A percentile compares a stretch with the other conserved stretches of the same genome.
Conservation (phyloP, 2,329 filamentous ascomycete genomes). For the Ophiostoma montium region DNA sequence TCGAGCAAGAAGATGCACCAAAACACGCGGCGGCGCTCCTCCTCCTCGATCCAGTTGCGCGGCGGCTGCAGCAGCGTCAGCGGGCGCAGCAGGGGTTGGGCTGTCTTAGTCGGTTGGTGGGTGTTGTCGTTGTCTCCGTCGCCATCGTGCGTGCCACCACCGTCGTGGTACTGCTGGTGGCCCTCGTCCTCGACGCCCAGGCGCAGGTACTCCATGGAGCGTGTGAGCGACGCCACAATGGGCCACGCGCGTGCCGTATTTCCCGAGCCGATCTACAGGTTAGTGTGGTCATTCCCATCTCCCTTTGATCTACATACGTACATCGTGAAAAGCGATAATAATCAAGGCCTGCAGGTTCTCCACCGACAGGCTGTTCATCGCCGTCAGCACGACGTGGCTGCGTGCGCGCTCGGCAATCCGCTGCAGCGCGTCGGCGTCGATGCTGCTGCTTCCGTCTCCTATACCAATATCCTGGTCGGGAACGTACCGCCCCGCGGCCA, state of each 20-base stretch:
- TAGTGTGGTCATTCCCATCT: no score
- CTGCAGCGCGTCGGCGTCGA: constrained; percentile 14
- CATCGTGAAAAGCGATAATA: constrained; percentile 22
- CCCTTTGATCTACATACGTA: no score
- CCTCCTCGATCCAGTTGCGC: constrained; percentile 21
- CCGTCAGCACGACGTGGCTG: constrained; percentile 18
- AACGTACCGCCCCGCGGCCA: constrained; percentile 8
- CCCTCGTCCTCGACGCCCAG: constrained; percentile 21
- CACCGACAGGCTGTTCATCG: constrained; percentile 20
- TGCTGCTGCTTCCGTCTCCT: no score
- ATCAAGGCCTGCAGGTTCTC: constrained; percentile 22
- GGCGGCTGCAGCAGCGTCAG: constrained; percentile 16
- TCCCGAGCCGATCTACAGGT: constrained; percentile 15
- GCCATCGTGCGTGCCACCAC: no score
- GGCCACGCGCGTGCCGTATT: constrained; percentile 20
- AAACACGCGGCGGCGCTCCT: constrained; percentile 20
- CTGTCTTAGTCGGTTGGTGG: neutral
- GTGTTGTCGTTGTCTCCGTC: no score
- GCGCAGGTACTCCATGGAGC: constrained; percentile 24
- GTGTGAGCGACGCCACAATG: constrained; percentile 22
- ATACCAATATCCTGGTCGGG: neutral
- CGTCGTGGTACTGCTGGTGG: neutral
- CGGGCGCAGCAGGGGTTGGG: constrained; percentile 16
- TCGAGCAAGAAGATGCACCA: constrained; percentile 25
- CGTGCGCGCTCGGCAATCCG: constrained; percentile 4